Conservation (phyloP, 2,329 filamentous ascomycete species). For the Monilinia polystroma region DNA sequence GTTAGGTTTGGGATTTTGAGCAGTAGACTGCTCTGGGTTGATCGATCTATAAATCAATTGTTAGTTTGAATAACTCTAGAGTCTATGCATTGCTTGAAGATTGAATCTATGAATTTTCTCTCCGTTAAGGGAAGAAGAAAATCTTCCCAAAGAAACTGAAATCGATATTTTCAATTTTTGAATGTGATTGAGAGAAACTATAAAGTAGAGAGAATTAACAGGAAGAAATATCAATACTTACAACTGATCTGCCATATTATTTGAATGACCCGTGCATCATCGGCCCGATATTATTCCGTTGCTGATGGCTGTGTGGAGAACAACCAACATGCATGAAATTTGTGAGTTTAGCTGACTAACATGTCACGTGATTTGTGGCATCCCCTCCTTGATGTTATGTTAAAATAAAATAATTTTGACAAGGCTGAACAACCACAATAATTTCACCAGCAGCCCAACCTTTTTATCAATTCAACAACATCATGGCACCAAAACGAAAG, state of each 20-base stretch:
- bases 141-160: not conserved
- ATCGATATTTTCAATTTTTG: not conserved
- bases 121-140: not conserved
- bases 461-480: constrained; percentile 21
- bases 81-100: not conserved
- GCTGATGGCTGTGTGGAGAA: constrained; percentile 10
- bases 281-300: constrained; percentile 1
- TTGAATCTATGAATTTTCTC: not conserved
- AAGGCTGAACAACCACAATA: constrained; percentile 23
- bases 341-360: too few species aligned
- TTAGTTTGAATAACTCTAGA: constrained; percentile 9
- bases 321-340: not conserved
- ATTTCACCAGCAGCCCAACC: constrained; percentile 4
- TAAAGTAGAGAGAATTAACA: not conserved
- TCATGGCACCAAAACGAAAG: constrained; percentile 39
- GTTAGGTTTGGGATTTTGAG: not conserved
- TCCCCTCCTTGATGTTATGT: not conserved
- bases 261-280: not conserved
- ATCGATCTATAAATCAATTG: constrained; percentile 13
- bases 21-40: not conserved
- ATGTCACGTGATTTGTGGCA: too few species aligned
- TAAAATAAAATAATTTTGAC: constrained; percentile 11
- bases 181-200: not conserved
- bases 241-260: not conserved
- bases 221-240: not conserved